Evolutionary conservation across 169 alveolate genomes (phyloP).

Genomic region (Plasmodium coatneyi): DNA sequence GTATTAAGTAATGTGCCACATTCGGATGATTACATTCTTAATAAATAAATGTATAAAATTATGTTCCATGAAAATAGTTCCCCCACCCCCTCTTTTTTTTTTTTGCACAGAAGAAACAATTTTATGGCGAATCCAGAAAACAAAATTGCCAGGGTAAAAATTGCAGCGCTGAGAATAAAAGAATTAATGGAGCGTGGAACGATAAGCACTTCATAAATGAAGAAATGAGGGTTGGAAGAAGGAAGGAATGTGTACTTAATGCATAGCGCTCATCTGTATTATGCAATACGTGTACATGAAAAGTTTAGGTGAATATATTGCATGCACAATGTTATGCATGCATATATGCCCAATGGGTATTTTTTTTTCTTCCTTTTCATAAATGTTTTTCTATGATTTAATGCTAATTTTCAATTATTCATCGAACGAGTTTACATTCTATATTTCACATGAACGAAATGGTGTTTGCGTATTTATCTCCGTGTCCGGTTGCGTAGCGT

Average conservation of each 20-base stretch:
- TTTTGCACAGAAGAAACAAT: too few species aligned
- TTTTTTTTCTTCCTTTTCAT: neutral
- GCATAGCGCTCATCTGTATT: neutral
- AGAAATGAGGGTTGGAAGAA: too few species aligned
- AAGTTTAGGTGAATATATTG: neutral
- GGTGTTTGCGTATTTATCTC: neutral
- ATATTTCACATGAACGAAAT: neutral
- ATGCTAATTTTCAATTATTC: neutral
- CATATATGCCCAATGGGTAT: neutral
- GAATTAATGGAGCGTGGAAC: too few species aligned
- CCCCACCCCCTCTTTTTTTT: too few species aligned
- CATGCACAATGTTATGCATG: neutral
- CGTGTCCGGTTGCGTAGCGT: neutral
- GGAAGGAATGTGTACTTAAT: neutral
- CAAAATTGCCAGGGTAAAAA: neutral
- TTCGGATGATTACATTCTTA: too few species aligned
- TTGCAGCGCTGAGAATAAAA: neutral
- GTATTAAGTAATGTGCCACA: too few species aligned
- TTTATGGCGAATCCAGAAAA: neutral
- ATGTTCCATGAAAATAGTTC: too few species aligned
- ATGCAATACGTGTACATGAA: neutral
- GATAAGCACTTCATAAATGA: too few species aligned
- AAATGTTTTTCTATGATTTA: too few species aligned
- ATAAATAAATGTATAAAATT: too few species aligned
- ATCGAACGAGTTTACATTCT: neutral